Conservation (phyloP, 2,329 filamentous ascomycete species). For the Paecilomyces sp. region DNA sequence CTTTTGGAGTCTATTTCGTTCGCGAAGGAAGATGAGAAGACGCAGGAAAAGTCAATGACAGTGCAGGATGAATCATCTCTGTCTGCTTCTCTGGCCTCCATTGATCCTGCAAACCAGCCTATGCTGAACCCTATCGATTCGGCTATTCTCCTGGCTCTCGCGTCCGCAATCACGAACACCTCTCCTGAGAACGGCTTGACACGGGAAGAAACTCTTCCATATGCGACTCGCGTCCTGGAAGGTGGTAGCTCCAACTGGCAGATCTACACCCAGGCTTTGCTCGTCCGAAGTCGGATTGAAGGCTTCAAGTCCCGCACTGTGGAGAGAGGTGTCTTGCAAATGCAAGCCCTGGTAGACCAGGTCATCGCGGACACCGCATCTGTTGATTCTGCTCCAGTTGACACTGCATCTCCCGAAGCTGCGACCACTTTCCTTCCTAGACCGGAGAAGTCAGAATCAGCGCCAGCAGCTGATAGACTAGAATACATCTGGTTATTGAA, state of each 20-base stretch:
- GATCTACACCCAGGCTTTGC: slow-evolving; percentile 86
- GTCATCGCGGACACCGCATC: slow-evolving; percentile 75
- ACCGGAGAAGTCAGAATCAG: slow-evolving; percentile 68
- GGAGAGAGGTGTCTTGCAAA: slow-evolving; percentile 81
- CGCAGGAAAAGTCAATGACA: slow-evolving; percentile 29
- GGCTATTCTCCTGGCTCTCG: slow-evolving; percentile 70
- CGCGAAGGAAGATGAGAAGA: slow-evolving; percentile 45
- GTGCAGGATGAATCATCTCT: slow-evolving; percentile 44
- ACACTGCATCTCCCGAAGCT: slow-evolving; percentile 24
- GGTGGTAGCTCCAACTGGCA: slow-evolving; percentile 96
- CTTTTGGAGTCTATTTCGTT: slow-evolving; percentile 84
- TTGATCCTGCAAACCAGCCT: slow-evolving; percentile 76
- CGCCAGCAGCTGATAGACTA: slow-evolving; percentile 63
- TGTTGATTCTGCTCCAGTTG: slow-evolving; percentile 22
- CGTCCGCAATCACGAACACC: slow-evolving; percentile 85
- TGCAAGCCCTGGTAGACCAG: slow-evolving; percentile 93
- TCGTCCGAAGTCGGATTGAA: slow-evolving; percentile 86
- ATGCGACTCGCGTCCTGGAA: slow-evolving; percentile 77
- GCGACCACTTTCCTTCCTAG: slow-evolving; percentile 71
- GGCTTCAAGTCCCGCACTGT: slow-evolving; percentile 78
- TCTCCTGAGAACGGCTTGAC: slow-evolving; percentile 79
- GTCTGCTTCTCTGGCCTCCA: slow-evolving; percentile 52
- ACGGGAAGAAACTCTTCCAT: slow-evolving; percentile 87
- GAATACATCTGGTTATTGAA: slow-evolving; percentile 77
- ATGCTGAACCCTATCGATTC: slow-evolving; percentile 77